phyloP scores from a whole-genome alignment of 805 yeast species.

The Debaryomyces hansenii region DNA sequence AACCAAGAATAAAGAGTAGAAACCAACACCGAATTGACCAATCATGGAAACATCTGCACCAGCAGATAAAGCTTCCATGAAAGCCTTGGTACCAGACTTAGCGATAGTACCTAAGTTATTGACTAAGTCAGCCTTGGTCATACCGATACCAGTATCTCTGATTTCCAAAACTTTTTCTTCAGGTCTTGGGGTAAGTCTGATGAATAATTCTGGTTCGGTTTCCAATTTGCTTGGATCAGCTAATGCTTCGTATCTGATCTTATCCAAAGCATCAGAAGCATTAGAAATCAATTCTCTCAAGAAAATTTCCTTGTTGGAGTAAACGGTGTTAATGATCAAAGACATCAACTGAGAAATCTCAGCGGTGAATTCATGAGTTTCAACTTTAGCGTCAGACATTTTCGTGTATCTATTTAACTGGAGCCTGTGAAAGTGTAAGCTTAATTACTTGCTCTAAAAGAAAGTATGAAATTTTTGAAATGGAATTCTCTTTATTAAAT shows the following conservation, averaged over 20 bases:
- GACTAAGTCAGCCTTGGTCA: conserved; percentile 98
- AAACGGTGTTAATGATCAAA: conserved; percentile 98
- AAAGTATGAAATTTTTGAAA: background rate
- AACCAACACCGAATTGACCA: conserved; percentile 99
- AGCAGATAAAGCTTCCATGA: conserved; percentile 98
- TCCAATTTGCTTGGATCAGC: conserved; percentile 91
- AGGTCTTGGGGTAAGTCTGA: conserved; percentile 96
- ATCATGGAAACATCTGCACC: conserved; percentile 99
- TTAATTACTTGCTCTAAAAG: background rate
- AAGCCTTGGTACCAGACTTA: conserved; percentile 98
- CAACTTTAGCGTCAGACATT: conserved; percentile 58
- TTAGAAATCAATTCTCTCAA: conserved; percentile 98
- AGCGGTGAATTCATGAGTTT: conserved; percentile 97
- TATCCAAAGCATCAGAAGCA: conserved; percentile 98
- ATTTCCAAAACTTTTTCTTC: conserved; percentile 92
- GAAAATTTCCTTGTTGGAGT: conserved; percentile 98
- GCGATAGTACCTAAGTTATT: conserved; percentile 99
- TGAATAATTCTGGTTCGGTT: conserved; percentile 93
- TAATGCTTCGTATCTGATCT: conserved; percentile 95
- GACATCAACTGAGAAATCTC: conserved; percentile 99
- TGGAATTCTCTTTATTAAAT: conserved; percentile 1
- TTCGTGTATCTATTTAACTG: conserved; percentile 8
- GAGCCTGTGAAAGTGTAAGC: background rate
- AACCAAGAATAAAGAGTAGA: conserved; percentile 98
- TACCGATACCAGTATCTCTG: conserved; percentile 99